Evolutionary conservation across 2,329 filamentous ascomycete genomes (phyloP).

Genomic region (Apiospora pterosperma): DNA sequence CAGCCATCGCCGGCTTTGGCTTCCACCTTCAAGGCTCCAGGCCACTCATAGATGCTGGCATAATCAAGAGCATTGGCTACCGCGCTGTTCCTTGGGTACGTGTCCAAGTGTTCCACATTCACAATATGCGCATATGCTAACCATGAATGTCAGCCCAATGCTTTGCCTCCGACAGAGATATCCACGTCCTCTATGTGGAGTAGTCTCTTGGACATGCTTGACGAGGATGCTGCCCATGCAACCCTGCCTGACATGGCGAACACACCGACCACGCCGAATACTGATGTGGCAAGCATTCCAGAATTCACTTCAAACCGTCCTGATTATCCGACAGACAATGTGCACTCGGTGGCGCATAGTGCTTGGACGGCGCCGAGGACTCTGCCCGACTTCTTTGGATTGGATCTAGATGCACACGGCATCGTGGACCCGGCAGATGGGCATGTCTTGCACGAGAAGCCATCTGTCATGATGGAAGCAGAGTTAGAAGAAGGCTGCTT

Average conservation of each 20-base stretch:
- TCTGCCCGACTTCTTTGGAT: not conserved
- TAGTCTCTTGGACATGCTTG: not conserved
- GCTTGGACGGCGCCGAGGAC: not conserved
- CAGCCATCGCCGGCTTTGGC: conserved; percentile 48
- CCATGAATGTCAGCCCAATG: not conserved
- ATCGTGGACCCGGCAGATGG: not conserved
- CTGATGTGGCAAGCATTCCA: not conserved
- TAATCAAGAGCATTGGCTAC: conserved; percentile 38
- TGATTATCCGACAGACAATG: not conserved
- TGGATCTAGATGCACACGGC: not conserved
- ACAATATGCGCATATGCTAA: not conserved
- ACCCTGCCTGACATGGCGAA: not conserved
- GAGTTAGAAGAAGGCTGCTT: conserved; percentile 30
- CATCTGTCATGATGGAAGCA: conserved; percentile 26
- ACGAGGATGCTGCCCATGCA: not conserved
- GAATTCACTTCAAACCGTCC: not conserved
- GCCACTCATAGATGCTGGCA: conserved; percentile 38
- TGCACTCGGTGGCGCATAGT: not conserved
- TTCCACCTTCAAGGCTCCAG: conserved; percentile 42
- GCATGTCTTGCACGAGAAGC: conserved; percentile 8
- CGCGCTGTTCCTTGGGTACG: conserved; percentile 18
- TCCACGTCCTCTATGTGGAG: not conserved
- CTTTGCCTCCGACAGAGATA: not conserved
- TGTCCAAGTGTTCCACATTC: not conserved
- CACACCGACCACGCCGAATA: not conserved